Base-by-base conservation (phyloP, 148 eudicot genomes). In the Euryodendron excelsum region DNA sequence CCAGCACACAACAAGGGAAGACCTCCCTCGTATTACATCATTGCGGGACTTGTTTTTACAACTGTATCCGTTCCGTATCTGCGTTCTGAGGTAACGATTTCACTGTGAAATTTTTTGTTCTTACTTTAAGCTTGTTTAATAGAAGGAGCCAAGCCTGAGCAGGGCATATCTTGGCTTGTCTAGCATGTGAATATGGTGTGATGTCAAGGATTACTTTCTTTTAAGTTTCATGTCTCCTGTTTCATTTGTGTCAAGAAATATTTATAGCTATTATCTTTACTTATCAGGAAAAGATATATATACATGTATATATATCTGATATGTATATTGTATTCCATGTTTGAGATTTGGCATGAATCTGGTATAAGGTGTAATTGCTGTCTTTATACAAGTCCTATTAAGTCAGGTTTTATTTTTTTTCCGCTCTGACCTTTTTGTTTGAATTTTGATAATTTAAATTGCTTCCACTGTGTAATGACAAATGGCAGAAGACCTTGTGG, bases 41-140 rank as follows among this genome's bases (percentile, higher is more conserved):
- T 94, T 67, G 98, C 93, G 48, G 98, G 98, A 66, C 91, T 94
- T 83, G 94, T 92, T 60, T 94, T 94, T 68, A 80, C 98, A 30
- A 78, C 89, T 17, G 95, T 94, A 37, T 94, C 98, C 1, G 98
- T 94, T 84, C 98, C 98, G 28, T 94, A 94, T 84, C 90, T 94
- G 34, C 97, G 97, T 67, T 94, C 98, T 27, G 98, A 94, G 95
- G 98, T 94, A 71, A 68, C 84, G 65, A 55, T 62, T 50, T 75
- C 36, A 17, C 52, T 67, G 59, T 25, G 21, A 28, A 7, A 10
- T 27, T 34, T 80, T 69, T 44, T 39, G 13, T 71, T 44, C 30
- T 28, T 53, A 27, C 53, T 52, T 2, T 45, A 36, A 30, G 61
- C 33, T 44, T 69, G 23, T 14, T 48, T 45, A 70, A 0, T 70